Evolutionary conservation across 2,329 filamentous ascomycete species (phyloP), one percentile per base, ranked within the genome.

Genomic region (Aspergillus fumigatus): DNA sequence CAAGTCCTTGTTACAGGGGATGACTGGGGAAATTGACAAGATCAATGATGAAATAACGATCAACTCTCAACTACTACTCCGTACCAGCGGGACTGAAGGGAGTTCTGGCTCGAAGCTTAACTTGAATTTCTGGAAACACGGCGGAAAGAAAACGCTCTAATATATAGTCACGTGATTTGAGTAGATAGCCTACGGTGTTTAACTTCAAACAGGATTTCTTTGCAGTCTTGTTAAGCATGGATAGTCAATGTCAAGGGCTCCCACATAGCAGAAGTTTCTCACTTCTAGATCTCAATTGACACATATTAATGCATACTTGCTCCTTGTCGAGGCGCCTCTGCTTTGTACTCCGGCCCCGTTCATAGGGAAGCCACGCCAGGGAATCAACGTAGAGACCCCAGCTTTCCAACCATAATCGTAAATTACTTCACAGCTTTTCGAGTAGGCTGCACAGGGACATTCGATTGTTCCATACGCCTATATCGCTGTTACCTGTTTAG

Each of bases 111-210:
- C 48, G 49, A 52, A 62, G 58, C 58, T 63, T 51, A 49, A 56
- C 55, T 25, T 57, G 49, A 51, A 62, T 62, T 64, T 62, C 62
- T 62, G 59, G 58, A 32, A 52, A 50, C 54, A 61, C 56, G 60
- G 61, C 60, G 58, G 59, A 61, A 65, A 62, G 62, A 63, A 62
- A 59, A 55, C 51, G 56, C 50, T 49, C 62, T 54, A 54, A 58
- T 61, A 59, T 50, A 26, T 14, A 25, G 3, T 57, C 63, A 65
- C 62, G 63, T 65, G 63, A 63, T n/a, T 23, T 23, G 6, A 17
- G 25, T 23, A 47, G 21, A 47, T 23, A 23, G 32, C 32, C 32
- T 35, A 17, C 14, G 14, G 32, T 17, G 14, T 35, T 35, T 23
- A 17, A 21, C 43, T 14, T 2, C 11, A 19, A 23, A 23, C 21